These are phyloP conservation scores for Lepraria neglecta DNA, from an alignment of 495 filamentous ascomycete species.

Conservation along the genomic window DNA sequence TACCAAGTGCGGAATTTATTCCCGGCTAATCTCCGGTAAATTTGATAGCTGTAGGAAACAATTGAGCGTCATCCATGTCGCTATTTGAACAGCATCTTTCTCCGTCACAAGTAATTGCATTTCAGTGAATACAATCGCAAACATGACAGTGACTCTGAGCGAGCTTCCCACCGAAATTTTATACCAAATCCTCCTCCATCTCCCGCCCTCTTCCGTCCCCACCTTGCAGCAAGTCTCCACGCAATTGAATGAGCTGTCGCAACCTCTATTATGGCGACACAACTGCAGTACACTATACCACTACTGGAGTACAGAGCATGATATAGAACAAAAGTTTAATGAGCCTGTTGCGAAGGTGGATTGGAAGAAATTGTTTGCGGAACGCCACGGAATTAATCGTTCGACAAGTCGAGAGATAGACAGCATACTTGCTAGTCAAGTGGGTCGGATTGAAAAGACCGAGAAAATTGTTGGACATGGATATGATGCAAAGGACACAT, in stretches of 20 bases:
- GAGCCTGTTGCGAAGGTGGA: slow-evolving; percentile 50
- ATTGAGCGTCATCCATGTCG: neutral
- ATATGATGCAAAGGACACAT: slow-evolving; percentile 82
- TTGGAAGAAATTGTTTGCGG: slow-evolving; percentile 70
- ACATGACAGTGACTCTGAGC: slow-evolving; percentile 29
- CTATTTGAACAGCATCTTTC: neutral
- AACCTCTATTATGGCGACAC: slow-evolving; percentile 70
- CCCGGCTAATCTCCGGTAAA: slow-evolving; percentile 2
- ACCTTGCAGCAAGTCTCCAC: slow-evolving; percentile 55
- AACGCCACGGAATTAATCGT: slow-evolving; percentile 49
- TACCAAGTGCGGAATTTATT: neutral
- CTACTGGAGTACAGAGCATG: slow-evolving; percentile 68
- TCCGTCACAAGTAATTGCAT: neutral
- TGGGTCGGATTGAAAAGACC: slow-evolving; percentile 60
- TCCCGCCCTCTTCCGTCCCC: slow-evolving; percentile 44
- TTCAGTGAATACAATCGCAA: neutral
- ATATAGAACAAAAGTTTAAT: slow-evolving; percentile 51
- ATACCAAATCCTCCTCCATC: slow-evolving; percentile 56
- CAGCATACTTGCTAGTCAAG: slow-evolving; percentile 61
- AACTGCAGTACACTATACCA: slow-evolving; percentile 61
- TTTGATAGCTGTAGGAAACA: neutral
- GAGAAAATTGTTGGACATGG: slow-evolving; percentile 63
- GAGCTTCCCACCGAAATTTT: slow-evolving; percentile 69
- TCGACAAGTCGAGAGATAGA: slow-evolving; percentile 56
- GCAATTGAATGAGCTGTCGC: slow-evolving; percentile 58